Evolutionary conservation across 129 eudicot species (phyloP), one percentile per base, ranked within the genome.

Genomic region (Saposhnikovia divaricata): DNA sequence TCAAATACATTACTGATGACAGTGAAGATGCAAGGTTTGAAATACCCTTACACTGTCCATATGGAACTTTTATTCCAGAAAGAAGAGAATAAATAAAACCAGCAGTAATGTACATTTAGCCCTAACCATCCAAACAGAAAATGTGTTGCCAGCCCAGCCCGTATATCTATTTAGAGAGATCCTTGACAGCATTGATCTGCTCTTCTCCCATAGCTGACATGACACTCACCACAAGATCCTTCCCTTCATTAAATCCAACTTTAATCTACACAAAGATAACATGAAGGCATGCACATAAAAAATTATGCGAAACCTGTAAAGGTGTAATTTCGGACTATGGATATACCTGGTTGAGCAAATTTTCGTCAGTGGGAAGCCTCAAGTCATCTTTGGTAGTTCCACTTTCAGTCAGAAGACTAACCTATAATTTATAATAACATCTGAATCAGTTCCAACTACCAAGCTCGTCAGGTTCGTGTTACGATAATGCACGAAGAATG

Each of bases 201-300:
- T 69, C 74, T 37, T 69, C 74, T 69, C 74, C 74, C 74, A 69
- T 69, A 5, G 74, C 74, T 69, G 74, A 69, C 74, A 69, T 69
- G 43, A 69, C 74, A 69, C 74, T 69, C 74, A 69, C 74, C 45
- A 69, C 74, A 69, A 69, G 74, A 11, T 69, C 74, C 19, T 69
- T 69, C 25, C 74, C 74, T 69, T 69, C 74, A 3, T 6, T 44
- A 38, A 69, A 69, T 37, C 74, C 74, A 37, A 28, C 74, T 69
- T 69, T 69, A 16, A 69, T 37, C 74, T 69, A 14, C 74, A 37
- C 72, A 28, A 27, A 66, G 38, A 31, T 12, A 28, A 31, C 18
- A 66, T 4, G 7, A 66, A 10, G 4, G 13, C 12, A 9, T 2
- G 13, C 1, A 11, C 42, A 28, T 66, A 8, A 28, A 11, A 12